Evolutionary conservation across 1,284 basidiomycete genomes (phyloP).

Genomic region (Ganoderma boninense): DNA sequence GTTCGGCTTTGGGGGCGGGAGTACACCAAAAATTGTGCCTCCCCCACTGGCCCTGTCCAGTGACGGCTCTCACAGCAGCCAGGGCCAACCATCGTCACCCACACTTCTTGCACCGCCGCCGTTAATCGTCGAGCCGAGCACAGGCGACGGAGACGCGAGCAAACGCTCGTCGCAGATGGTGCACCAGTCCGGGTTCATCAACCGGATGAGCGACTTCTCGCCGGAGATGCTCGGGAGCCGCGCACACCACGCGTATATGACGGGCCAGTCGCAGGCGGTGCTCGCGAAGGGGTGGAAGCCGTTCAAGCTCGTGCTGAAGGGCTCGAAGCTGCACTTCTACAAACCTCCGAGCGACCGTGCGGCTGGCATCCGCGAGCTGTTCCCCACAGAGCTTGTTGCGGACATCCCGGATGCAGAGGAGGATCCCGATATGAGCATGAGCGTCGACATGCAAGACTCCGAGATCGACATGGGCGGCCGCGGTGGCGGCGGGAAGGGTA

Average conservation of each 20-base stretch:
- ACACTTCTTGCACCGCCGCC: conserved; percentile 58
- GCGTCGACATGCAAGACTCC: conserved; percentile 45
- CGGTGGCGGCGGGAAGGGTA: conserved; percentile 36
- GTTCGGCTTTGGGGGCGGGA: conserved; percentile 42
- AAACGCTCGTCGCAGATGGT: conserved; percentile 81
- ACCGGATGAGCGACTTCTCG: conserved; percentile 65
- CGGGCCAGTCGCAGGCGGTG: conserved; percentile 34
- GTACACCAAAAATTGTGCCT: conserved; percentile 24
- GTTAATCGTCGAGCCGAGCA: conserved; percentile 53
- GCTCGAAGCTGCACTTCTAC: conserved; percentile 83
- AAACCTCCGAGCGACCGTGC: conserved; percentile 78
- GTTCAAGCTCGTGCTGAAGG: conserved; percentile 82
- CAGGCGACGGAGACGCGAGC: conserved; percentile 24
- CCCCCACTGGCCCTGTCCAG: conserved; percentile 29
- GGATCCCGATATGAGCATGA: conserved; percentile 33
- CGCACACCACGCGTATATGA: conserved; percentile 42
- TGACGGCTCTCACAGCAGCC: conserved; percentile 25
- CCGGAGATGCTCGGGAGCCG: conserved; percentile 44
- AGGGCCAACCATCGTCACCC: conserved; percentile 41
- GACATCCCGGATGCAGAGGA: conserved; percentile 54
- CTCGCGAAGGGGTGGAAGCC: conserved; percentile 82
- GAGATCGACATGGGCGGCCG: conserved; percentile 38
- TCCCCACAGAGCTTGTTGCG: conserved; percentile 69
- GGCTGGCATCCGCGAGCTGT: conserved; percentile 72
- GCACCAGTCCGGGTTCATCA: conserved; percentile 77